Percentiles rank a stretch among this genome's conserved stretches.
These are phyloP conservation scores for Microcyclospora tardicrescens DNA, from an alignment of 2,329 filamentous ascomycete species.

Conservation along the genomic window DNA sequence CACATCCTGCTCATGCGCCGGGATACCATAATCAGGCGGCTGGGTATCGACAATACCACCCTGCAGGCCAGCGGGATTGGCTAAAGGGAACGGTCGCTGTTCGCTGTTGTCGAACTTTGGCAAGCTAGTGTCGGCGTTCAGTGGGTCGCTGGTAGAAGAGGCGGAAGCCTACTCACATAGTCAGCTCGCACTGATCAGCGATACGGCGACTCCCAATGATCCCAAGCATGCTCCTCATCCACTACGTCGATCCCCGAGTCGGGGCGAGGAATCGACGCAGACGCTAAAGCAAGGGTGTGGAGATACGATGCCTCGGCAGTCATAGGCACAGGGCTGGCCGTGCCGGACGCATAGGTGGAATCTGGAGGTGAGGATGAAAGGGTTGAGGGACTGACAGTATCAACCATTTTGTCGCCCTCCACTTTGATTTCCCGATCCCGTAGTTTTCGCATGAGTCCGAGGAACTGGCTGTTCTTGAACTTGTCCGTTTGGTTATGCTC, in stretches of 20 bases:
- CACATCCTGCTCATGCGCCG: constrained; percentile 15
- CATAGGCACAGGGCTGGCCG: constrained; percentile 3
- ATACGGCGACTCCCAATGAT: constrained; percentile 24
- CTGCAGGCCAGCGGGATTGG: constrained; percentile 1
- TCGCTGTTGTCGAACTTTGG: constrained; percentile 13
- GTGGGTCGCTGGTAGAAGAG: constrained; percentile 12
- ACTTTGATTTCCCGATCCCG: constrained; percentile 60
- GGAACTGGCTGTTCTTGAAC: constrained; percentile 66
- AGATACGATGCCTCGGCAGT: constrained; percentile 4
- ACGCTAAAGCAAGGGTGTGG: constrained; percentile 4
- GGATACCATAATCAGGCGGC: constrained; percentile 14
- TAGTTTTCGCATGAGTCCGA: constrained; percentile 63
- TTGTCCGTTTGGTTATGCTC: constrained; percentile 56
- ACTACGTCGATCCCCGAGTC: constrained; percentile 9
- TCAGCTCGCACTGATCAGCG: constrained; percentile 4
- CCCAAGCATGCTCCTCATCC: constrained; percentile 16
- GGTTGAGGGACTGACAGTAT: constrained; percentile 27
- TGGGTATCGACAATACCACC: constrained; percentile 11
- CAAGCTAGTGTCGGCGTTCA: constrained; percentile 12
- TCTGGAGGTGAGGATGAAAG: constrained; percentile 6
- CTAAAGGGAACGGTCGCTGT: constrained; percentile 12
- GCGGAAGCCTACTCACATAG: constrained; percentile 11
- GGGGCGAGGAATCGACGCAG: neutral
- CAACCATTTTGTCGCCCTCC: constrained; percentile 55
- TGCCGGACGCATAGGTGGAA: constrained; percentile 8